Evolutionary conservation across 331 rosid genomes (phyloP).

Genomic region (Malus hybrid): DNA sequence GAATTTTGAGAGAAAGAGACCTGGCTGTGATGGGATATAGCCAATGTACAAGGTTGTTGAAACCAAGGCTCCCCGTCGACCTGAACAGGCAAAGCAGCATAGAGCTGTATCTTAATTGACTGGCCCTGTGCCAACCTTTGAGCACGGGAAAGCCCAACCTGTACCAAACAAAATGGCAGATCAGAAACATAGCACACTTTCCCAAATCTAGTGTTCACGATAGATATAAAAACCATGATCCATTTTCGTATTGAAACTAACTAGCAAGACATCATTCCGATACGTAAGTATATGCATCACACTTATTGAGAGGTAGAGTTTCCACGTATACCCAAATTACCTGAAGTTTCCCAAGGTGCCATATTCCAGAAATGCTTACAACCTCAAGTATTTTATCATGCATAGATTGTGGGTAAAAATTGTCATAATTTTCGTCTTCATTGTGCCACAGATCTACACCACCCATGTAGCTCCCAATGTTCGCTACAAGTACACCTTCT

Average conservation of each 20-base stretch:
- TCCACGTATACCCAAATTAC: conserved; percentile 18
- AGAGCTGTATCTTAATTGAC: conserved; percentile 71
- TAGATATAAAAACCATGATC: not conserved
- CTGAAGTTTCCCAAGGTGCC: conserved; percentile 99
- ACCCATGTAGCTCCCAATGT: conserved; percentile 99
- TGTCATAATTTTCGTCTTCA: conserved; percentile 85
- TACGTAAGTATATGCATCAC: not conserved
- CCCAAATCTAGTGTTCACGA: conserved; percentile 2
- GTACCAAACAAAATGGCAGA: conserved; percentile 21
- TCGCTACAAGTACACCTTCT: conserved; percentile 99
- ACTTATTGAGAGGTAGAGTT: not conserved
- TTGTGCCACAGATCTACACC: conserved; percentile 99
- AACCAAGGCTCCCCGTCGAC: conserved; percentile 98
- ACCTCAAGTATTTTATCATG: conserved; percentile 96
- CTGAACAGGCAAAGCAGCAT: conserved; percentile 81
- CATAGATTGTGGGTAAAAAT: conserved; percentile 96
- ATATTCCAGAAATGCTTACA: conserved; percentile 96
- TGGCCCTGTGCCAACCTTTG: conserved; percentile 96
- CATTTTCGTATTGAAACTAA: not conserved
- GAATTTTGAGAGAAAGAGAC: conserved; percentile 22
- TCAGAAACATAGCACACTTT: conserved; percentile 18
- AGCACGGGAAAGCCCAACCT: conserved; percentile 99
- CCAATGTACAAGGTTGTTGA: conserved; percentile 68
- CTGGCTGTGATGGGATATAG: conserved; percentile 91
- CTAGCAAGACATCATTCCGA: not conserved